Evolutionary conservation across 2,329 filamentous ascomycete genomes (phyloP).

Genomic region (Aulographum hederae): DNA sequence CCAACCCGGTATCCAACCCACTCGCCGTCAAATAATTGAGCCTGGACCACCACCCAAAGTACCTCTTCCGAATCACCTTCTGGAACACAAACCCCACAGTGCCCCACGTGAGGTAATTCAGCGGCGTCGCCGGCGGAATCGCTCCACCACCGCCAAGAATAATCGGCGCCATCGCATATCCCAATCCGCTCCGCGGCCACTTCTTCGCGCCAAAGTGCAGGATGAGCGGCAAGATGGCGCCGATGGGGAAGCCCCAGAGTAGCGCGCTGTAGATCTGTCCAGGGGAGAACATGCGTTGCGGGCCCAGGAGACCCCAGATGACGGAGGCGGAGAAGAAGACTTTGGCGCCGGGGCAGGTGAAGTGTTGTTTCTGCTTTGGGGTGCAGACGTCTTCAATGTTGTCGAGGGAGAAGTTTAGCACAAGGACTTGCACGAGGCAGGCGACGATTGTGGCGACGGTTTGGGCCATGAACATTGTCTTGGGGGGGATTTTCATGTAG

Average conservation of each 20-base stretch:
- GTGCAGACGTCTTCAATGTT: conserved; percentile 27
- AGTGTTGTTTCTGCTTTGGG: conserved; percentile 21
- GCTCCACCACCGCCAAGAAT: conserved; percentile 41
- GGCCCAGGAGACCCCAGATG: conserved; percentile 50
- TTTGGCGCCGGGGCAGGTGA: conserved; percentile 43
- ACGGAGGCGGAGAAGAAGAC: conserved; percentile 50
- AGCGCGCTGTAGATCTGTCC: conserved; percentile 43
- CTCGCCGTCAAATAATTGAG: conserved; percentile 7
- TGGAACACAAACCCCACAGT: conserved; percentile 12
- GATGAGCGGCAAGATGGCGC: conserved; percentile 32
- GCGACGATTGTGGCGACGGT: too few species aligned
- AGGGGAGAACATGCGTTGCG: conserved; percentile 43
- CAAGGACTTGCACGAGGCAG: conserved; percentile 31
- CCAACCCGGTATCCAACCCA: conserved; percentile 11
- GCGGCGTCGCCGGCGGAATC: conserved; percentile 30
- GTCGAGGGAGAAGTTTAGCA: conserved; percentile 30
- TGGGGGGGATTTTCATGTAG: conserved; percentile 31
- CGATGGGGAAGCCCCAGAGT: conserved; percentile 40
- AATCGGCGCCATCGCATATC: conserved; percentile 41
- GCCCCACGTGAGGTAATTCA: conserved; percentile 10
- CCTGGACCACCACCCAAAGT: conserved; percentile 11
- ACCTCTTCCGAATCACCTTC: conserved; percentile 9
- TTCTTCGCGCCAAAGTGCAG: conserved; percentile 32
- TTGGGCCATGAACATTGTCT: conserved; percentile 31
- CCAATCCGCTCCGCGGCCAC: conserved; percentile 31